Percentiles rank a stretch among this genome's conserved stretches.
These are phyloP conservation scores for Rhizopus stolonifer DNA, from an alignment of 371 early-diverging fungal species.

Conservation along the genomic window DNA sequence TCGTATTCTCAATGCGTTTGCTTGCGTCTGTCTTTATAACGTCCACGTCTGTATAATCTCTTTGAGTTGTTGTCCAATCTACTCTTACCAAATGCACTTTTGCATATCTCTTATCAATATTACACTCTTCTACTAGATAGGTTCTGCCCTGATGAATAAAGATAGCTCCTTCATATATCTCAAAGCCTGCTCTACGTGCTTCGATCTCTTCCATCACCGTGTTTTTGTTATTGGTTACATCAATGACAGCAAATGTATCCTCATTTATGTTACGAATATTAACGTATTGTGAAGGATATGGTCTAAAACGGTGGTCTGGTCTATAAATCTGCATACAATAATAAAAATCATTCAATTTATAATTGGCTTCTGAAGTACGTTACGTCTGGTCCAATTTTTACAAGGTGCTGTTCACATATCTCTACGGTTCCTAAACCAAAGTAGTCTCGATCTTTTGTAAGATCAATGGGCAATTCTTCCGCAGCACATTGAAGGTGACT, in stretches of 20 bases:
- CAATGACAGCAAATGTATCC: constrained; percentile 51
- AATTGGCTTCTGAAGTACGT: too few species aligned
- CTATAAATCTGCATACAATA: constrained; percentile 54
- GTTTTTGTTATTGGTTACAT: constrained; percentile 43
- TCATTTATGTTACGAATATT: constrained; percentile 50
- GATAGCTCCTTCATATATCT: constrained; percentile 63
- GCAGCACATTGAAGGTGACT: constrained; percentile 70
- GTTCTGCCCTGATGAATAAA: constrained; percentile 61
- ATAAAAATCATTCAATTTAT: too few species aligned
- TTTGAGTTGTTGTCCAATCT: constrained; percentile 54
- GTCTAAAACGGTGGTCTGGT: constrained; percentile 42
- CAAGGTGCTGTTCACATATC: constrained; percentile 33
- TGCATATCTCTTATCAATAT: constrained; percentile 48
- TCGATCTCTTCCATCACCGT: constrained; percentile 59
- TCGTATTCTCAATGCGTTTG: constrained; percentile 17
- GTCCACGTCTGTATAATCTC: constrained; percentile 57
- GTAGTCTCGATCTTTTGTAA: constrained; percentile 32
- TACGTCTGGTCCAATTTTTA: constrained; percentile 26
- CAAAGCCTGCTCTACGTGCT: constrained; percentile 50
- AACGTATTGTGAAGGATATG: constrained; percentile 49
- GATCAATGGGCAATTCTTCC: constrained; percentile 46
- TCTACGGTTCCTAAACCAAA: constrained; percentile 32
- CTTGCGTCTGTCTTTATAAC: constrained; percentile 27
- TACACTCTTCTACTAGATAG: constrained; percentile 56
- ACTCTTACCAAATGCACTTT: constrained; percentile 47